Evolutionary conservation across 2,329 filamentous ascomycete species (phyloP), one percentile per base, ranked within the genome.

Genomic region (Alternaria brassicae): DNA sequence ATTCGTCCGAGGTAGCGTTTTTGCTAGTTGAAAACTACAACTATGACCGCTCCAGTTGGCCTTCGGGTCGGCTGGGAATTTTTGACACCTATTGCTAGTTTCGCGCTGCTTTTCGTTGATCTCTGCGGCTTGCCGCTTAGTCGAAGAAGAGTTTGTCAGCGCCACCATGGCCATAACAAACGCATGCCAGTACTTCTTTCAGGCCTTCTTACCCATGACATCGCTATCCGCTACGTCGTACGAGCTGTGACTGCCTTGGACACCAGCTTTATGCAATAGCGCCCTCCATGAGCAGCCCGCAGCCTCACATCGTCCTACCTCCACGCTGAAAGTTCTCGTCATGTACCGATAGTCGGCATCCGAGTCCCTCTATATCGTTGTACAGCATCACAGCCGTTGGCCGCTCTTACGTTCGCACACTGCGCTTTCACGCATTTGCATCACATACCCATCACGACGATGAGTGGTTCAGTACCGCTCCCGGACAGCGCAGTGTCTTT

Each of bases 21-120:
- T 91, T 92, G 90, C 90, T 92, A 91, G 89, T 91, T 91, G 89
- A 91, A 91, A 91, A 91, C 89, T 91, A 91, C 83, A 82, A 84
- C 83, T 84, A 86, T 75, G 89, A 91, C 89, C 84, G 84, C 90
- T 93, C 83, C 83, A 84, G 81, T 85, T 86, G 87, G 88, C 85
- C 86, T 84, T 83, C 82, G 84, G 85, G 83, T 85, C 85, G 86
- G 81, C 82, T 85, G 84, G 89, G 90, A 92, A 92, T 92, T 89
- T 92, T 92, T 92, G 89, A 81, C 85, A 83, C 66, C 56, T 75
- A 77, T 72, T 62, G 64, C 60, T 52, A 54, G 62, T 61, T 54
- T 58, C 55, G 42, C 57, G 55, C 52, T 57, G 49, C 63, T 73
- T 74, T 75, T 72, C 69, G 68, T 75, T 71, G 68, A 70, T 69